Percentiles rank a stretch among this genome's conserved stretches.
phyloP scores from a whole-genome alignment of 1,284 basidiomycete genomes.

The Ustilago vetiveriae region DNA sequence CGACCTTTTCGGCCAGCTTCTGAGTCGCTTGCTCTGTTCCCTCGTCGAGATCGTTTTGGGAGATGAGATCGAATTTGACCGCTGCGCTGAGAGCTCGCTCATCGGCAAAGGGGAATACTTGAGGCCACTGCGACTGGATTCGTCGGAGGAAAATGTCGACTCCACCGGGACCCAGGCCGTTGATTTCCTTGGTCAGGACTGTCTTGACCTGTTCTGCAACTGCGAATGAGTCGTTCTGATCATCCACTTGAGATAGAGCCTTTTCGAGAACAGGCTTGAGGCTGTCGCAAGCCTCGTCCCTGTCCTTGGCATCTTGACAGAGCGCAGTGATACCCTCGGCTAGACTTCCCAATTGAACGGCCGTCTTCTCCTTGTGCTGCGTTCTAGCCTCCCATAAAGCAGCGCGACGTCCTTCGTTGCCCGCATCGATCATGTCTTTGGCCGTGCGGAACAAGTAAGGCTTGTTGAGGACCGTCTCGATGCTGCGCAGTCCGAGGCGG shows the following conservation, averaged over 20 bases:
- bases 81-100: slow-evolving; percentile 28
- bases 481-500: slow-evolving; percentile 35
- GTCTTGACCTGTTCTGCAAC: slow-evolving; percentile 29
- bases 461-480: slow-evolving; percentile 48
- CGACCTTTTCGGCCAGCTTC: slow-evolving; percentile 31
- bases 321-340: slow-evolving; percentile 31
- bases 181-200: slow-evolving; percentile 34
- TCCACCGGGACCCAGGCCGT: slow-evolving; percentile 41
- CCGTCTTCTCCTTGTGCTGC: slow-evolving; percentile 56
- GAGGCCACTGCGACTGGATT: slow-evolving; percentile 44
- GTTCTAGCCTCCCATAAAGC: slow-evolving; percentile 52
- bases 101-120: slow-evolving; percentile 51
- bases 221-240: slow-evolving; percentile 16
- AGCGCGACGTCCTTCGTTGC: slow-evolving; percentile 39
- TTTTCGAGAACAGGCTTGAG: slow-evolving; percentile 32
- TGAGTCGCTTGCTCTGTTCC: slow-evolving; percentile 18
- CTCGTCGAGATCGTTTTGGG: slow-evolving; percentile 13
- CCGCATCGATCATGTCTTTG: slow-evolving; percentile 37
- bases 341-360: slow-evolving; percentile 45
- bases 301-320: slow-evolving; percentile 5
- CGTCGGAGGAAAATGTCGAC: slow-evolving; percentile 48
- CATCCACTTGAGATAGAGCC: slow-evolving; percentile 10
- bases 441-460: slow-evolving; percentile 38
- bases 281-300: slow-evolving; percentile 5
- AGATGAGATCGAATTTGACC: slow-evolving; percentile 31